These are phyloP conservation scores for Akanthomyces lecanii DNA, from an alignment of 2,329 filamentous ascomycete species.

Conservation along the genomic window DNA sequence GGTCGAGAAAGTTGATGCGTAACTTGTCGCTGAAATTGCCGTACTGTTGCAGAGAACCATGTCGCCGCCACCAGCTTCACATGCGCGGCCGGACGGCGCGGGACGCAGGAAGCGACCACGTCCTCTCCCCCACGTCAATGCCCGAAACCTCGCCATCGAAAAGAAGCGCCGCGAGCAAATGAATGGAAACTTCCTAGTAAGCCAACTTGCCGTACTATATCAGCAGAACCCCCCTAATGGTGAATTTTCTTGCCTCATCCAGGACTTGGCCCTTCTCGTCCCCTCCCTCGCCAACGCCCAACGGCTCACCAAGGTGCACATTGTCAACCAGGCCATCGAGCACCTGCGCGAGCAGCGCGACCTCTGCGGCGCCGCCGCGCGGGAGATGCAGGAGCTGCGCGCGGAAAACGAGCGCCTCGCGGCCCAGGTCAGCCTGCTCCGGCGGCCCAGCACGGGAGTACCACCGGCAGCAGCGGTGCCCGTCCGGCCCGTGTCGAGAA, in stretches of 20 bases:
- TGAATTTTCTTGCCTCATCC: no score
- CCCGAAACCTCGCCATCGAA: conserved; percentile 11
- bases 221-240: no score
- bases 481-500: background rate
- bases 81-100: background rate
- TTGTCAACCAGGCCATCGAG: conserved; percentile 5
- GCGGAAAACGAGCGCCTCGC: conserved; percentile 1
- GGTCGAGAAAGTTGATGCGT: no score
- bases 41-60: background rate
- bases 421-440: background rate
- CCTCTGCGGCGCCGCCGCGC: background rate
- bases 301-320: conserved; percentile 12
- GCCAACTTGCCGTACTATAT: no score
- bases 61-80: background rate
- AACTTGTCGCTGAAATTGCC: background rate
- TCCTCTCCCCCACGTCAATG: conserved; percentile 9
- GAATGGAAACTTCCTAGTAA: conserved; percentile 10
- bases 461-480: background rate
- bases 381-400: conserved; percentile 2
- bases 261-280: conserved; percentile 9
- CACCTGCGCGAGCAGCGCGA: conserved; percentile 4
- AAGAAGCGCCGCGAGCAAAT: conserved; percentile 9
- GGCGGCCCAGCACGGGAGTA: no score
- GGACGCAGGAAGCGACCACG: conserved; percentile 5
- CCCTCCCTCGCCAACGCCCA: background rate